Percentiles rank a stretch among this genome's conserved stretches.
Evolutionary conservation across 2,329 filamentous ascomycete species (phyloP).

Genomic region (Venturia oleaginea): DNA sequence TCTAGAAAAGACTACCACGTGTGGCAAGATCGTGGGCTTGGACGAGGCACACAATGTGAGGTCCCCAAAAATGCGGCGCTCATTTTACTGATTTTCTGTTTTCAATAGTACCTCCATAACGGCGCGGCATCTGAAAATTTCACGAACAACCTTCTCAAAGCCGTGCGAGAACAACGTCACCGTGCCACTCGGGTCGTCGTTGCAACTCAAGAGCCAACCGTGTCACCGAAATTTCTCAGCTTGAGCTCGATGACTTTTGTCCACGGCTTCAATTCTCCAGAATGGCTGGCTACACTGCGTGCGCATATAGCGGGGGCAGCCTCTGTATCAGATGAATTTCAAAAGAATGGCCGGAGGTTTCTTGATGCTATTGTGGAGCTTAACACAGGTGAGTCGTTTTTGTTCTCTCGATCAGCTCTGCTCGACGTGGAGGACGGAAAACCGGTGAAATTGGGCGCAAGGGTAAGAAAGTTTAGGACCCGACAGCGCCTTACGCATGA

Average conservation of each 20-base stretch:
- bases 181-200: slow-evolving; percentile 58
- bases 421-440: slow-evolving; percentile 14
- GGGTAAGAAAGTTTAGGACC: not conserved
- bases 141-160: slow-evolving; percentile 5
- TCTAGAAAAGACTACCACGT: slow-evolving; percentile 43
- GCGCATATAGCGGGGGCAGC: slow-evolving; percentile 38
- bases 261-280: slow-evolving; percentile 60
- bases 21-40: slow-evolving; percentile 54
- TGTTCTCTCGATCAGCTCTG: slow-evolving; percentile 24
- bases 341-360: not conserved
- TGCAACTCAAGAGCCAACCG: slow-evolving; percentile 68
- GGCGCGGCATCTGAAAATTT: slow-evolving; percentile 7
- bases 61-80: not conserved
- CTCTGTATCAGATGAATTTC: not conserved
- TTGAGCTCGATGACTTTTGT: slow-evolving; percentile 64
- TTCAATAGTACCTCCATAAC: not conserved
- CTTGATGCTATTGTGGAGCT: slow-evolving; percentile 24
- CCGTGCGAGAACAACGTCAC: slow-evolving; percentile 54
- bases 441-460: not conserved
- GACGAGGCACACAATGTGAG: slow-evolving; percentile 68
- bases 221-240: slow-evolving; percentile 59
- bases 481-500: not conserved
- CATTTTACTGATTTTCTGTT: no score
- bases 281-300: slow-evolving; percentile 46
- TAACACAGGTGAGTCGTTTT: slow-evolving; percentile 23